Conservation (phyloP, 306 rosid species). For the Ammopiptanthus mongolicus region DNA sequence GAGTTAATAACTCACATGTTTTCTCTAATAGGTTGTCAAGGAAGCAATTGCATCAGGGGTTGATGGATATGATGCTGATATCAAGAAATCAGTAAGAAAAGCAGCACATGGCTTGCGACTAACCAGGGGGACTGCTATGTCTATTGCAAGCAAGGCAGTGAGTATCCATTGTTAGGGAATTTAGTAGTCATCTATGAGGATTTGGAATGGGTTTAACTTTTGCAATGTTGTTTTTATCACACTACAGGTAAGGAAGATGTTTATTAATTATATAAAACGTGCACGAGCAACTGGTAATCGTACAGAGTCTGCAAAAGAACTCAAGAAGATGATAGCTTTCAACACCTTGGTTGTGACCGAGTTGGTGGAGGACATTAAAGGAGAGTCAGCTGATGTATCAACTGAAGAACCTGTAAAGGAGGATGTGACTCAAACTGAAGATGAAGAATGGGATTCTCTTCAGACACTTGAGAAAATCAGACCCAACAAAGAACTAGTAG, state of each 20-base stretch:
- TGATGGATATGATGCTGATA: slow-evolving; percentile 84
- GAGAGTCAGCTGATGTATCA: slow-evolving; percentile 61
- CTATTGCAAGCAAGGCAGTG: slow-evolving; percentile 94
- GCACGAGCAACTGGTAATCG: slow-evolving; percentile 79
- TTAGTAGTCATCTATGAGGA: not conserved
- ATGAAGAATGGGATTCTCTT: slow-evolving; percentile 80
- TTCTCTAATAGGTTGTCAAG: slow-evolving; percentile 59
- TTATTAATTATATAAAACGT: slow-evolving; percentile 70
- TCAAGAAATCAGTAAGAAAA: slow-evolving; percentile 72
- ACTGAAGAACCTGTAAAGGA: slow-evolving; percentile 64
- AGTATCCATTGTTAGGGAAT: slow-evolving; percentile 37
- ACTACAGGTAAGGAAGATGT: slow-evolving; percentile 67
- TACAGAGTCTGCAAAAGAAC: slow-evolving; percentile 81
- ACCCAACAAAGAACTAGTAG: slow-evolving; percentile 61
- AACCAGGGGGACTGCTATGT: slow-evolving; percentile 81
- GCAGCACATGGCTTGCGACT: slow-evolving; percentile 95
- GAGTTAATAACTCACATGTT: slow-evolving; percentile 68
- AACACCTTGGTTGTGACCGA: slow-evolving; percentile 87
- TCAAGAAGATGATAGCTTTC: slow-evolving; percentile 88
- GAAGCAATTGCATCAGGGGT: slow-evolving; percentile 88
- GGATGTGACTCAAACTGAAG: slow-evolving; percentile 30
- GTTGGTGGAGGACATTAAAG: slow-evolving; percentile 88
- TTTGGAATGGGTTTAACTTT: slow-evolving; percentile 9
- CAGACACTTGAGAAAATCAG: slow-evolving; percentile 66
- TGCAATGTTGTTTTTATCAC: slow-evolving; percentile 19